Base-by-base conservation (phyloP, 768 basidiomycete species). In the Holtermanniella nyarrowii region DNA sequence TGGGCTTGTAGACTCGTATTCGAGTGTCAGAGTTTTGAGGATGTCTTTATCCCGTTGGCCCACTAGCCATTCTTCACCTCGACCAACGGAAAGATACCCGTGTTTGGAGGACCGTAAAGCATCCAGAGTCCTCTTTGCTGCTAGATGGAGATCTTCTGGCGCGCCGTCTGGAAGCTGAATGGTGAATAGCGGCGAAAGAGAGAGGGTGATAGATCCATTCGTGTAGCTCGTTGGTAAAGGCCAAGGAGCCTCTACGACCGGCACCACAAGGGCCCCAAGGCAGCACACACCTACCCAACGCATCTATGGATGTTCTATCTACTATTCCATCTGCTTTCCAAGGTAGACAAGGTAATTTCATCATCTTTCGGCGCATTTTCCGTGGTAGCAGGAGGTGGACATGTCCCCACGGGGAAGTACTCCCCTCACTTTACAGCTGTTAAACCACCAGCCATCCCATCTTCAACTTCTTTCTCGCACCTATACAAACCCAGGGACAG, bases 21-120 rank as follows among this genome's bases (percentile, higher is more conserved):
- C 20, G 16, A 26, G 49, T 44, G 25, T 42, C 25, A 24, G 21
- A 22, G 14, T 4, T 25, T 26, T 24, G 42, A 10, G 14, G 7
- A 11, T 5, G 14, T 12, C 26, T 24, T 18, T 51, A 41, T 44
- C 44, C 13, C 4, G 48, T 31, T 5, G 31, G 47, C 21, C 26
- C 27, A 31, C 27, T 12, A 41, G 49, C 10, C 20, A n/a, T 50
- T 56, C 55, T 2, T 20, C 14, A 37, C 55, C 55, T 14, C 50
- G 39, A 7, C 40, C 26, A 12, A 50, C 50, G 4, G 50, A 48
- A 2, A 56, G 47, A 24, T 56, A 56, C 16, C 14, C n/a, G 23
- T 52, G 42, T 31, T 37, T 37, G 31, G 10, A 37, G 31, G 10
- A 7, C 10, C 16, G 10, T 7, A 37, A 16, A 7, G 31, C 31